A percentile compares a stretch with the other conserved stretches of the same genome.
These are phyloP conservation scores for Mycena leptocephala DNA, from an alignment of 768 basidiomycete species.

Conservation along the genomic window DNA sequence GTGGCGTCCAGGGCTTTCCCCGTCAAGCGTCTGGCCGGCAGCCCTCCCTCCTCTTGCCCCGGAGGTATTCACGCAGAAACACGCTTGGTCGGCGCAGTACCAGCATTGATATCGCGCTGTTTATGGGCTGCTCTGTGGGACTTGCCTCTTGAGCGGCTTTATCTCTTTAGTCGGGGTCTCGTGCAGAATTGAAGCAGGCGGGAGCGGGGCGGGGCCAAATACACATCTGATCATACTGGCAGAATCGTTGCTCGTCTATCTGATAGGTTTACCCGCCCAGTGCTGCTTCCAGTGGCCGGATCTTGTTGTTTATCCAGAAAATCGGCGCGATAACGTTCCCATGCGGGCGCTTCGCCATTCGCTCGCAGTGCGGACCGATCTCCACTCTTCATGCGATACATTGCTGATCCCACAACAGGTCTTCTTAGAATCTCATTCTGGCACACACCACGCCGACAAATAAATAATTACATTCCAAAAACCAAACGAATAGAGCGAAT, in stretches of 20 bases:
- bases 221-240: neutral
- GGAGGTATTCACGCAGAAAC: no score
- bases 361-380: constrained; percentile 4
- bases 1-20: no score
- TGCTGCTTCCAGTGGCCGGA: neutral
- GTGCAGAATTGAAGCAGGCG: neutral
- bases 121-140: no score
- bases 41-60: no score
- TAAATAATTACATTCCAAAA: neutral
- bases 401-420: neutral
- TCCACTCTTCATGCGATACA: neutral
- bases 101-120: neutral
- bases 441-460: neutral
- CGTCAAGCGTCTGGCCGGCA: no score
- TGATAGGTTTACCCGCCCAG: constrained; percentile 3
- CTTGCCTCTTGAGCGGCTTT: neutral
- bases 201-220: neutral
- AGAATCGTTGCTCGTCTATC: neutral
- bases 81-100: no score
- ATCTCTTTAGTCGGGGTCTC: neutral
- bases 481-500: neutral
- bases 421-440: neutral
- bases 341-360: neutral
- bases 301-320: neutral
- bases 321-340: constrained; percentile 12